Evolutionary conservation across 306 rosid species (phyloP).

Genomic region (Hippophae gyantsensis): DNA sequence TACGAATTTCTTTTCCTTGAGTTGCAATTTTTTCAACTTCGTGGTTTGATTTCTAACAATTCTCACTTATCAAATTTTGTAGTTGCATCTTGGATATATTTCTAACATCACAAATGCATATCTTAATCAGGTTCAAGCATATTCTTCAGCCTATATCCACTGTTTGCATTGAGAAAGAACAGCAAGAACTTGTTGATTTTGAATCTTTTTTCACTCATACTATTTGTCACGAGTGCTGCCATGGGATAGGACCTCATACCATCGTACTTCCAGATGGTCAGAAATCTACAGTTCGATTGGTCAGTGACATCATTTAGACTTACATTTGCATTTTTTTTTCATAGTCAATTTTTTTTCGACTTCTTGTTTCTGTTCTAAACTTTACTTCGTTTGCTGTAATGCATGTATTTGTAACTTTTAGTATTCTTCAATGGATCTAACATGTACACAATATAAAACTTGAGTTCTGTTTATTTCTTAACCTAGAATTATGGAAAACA

Average conservation of each 20-base stretch:
- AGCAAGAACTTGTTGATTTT: constrained; percentile 73
- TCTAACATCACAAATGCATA: constrained; percentile 11
- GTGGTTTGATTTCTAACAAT: constrained; percentile 4
- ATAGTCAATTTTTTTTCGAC: neutral
- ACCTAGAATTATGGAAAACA: no score
- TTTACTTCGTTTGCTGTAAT: neutral
- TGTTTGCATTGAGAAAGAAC: constrained; percentile 60
- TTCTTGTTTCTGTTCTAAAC: neutral
- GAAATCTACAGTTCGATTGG: constrained; percentile 87
- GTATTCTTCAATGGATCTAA: no score
- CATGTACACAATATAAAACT: no score
- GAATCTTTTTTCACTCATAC: constrained; percentile 91
- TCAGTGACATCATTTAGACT: constrained; percentile 29
- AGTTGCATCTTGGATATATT: constrained; percentile 2
- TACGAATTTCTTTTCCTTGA: constrained; percentile 27
- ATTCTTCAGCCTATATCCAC: constrained; percentile 82
- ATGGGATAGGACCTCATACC: constrained; percentile 94
- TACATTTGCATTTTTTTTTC: constrained; percentile 8
- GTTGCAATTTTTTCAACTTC: constrained; percentile 13
- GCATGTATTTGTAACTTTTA: neutral
- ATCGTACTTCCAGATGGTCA: constrained; percentile 84
- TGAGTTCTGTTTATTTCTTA: no score
- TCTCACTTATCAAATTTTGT: no score
- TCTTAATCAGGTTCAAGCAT: constrained; percentile 62
- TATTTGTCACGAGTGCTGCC: constrained; percentile 98